Percentiles rank a stretch among this genome's conserved stretches.
Conservation (phyloP, 129 eudicot species). For the Centaurea solstitialis region DNA sequence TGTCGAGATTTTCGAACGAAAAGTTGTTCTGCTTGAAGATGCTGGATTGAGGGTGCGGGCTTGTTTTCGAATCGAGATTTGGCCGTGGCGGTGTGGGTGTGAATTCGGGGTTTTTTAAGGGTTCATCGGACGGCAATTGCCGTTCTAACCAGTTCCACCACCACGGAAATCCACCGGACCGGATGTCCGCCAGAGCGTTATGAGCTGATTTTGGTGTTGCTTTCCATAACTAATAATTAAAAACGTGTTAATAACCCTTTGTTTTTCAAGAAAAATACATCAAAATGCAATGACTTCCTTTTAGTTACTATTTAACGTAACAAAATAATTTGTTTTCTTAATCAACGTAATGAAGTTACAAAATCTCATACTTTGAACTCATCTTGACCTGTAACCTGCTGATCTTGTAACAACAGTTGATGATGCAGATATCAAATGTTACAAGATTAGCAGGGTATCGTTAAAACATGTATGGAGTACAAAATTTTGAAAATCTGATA, state of each 20-base stretch:
- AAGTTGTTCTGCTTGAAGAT: slow-evolving; percentile 23
- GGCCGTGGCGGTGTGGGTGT: slow-evolving; percentile 63
- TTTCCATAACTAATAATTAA: slow-evolving; percentile 63
- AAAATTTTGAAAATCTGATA: not conserved
- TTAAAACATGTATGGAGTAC: not conserved
- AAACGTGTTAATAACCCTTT: not conserved
- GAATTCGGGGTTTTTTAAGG: slow-evolving; percentile 36
- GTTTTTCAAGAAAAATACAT: not conserved
- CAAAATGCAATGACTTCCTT: not conserved
- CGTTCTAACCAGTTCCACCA: slow-evolving; percentile 99
- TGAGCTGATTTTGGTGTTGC: slow-evolving; percentile 62
- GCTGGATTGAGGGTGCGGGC: slow-evolving; percentile 48
- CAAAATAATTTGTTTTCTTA: not conserved
- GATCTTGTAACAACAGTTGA: too few relatives aligned
- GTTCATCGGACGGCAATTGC: slow-evolving; percentile 49
- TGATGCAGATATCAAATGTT: not conserved
- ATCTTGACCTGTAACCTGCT: not conserved
- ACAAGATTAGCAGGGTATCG: not conserved
- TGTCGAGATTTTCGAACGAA: slow-evolving; percentile 45
- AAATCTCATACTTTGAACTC: not conserved
- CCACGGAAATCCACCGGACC: slow-evolving; percentile 82
- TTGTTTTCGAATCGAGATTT: slow-evolving; percentile 40
- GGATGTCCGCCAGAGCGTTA: slow-evolving; percentile 39
- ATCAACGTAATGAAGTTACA: not conserved
- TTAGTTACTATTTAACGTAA: not conserved